phyloP scores from a whole-genome alignment of 345 rosid genomes.

The Kernera saxatilis region DNA sequence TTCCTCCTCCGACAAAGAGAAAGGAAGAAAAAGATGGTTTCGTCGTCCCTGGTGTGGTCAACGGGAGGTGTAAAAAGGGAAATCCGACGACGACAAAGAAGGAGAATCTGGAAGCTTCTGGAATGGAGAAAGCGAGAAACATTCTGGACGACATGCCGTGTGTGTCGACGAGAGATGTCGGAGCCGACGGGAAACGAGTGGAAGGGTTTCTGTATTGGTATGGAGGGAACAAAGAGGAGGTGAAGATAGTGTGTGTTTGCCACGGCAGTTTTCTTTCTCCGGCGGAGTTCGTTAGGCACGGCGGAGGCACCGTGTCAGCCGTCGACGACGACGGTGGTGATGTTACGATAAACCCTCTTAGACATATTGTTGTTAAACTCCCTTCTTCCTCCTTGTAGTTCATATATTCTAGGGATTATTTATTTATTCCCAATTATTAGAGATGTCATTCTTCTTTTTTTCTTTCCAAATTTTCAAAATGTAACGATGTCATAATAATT shows the following conservation, averaged over 20 bases:
- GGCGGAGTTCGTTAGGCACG: conserved; percentile 44
- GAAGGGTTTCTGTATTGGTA: conserved; percentile 48
- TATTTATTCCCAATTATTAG: neutral
- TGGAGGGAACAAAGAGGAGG: conserved; percentile 25
- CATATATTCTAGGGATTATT: neutral
- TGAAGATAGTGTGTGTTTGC: conserved; percentile 50
- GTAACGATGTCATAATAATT: neutral
- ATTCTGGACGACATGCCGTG: conserved; percentile 49
- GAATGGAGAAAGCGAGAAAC: conserved; percentile 39
- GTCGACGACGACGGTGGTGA: conserved; percentile 32
- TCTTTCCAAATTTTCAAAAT: neutral
- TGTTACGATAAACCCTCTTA: conserved; percentile 54
- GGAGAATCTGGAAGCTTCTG: conserved; percentile 17
- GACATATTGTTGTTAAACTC: conserved; percentile 66
- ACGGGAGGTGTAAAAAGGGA: neutral
- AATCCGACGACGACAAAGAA: neutral
- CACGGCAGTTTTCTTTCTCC: conserved; percentile 49
- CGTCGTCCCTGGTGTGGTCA: neutral
- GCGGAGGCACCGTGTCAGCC: conserved; percentile 21
- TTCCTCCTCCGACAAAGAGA: neutral
- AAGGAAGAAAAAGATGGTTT: neutral
- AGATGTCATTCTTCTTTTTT: neutral
- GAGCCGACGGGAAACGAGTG: conserved; percentile 38
- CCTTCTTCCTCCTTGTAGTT: conserved; percentile 25
- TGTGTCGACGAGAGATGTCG: conserved; percentile 46